These are phyloP conservation scores for Colletotrichum phormii DNA, from an alignment of 2,329 filamentous ascomycete genomes.

Conservation along the genomic window DNA sequence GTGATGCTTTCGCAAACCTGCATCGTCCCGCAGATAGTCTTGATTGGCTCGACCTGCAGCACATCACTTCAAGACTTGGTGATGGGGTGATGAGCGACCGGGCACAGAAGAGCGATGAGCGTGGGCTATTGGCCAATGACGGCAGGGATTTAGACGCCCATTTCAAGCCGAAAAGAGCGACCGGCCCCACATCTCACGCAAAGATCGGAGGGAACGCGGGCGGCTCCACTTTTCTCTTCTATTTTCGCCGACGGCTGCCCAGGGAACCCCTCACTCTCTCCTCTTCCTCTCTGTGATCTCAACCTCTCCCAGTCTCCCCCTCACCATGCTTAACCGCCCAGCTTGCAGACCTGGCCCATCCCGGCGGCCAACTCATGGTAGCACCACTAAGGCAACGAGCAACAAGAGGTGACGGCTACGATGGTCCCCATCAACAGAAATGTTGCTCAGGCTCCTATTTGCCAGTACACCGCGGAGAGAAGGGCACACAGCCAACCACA, in stretches of 20 bases:
- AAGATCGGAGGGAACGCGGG: not conserved
- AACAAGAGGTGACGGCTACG: constrained; percentile 12
- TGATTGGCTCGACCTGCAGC: constrained; percentile 31
- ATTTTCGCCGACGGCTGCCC: constrained; percentile 24
- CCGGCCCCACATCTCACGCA: constrained; percentile 12
- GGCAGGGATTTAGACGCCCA: constrained; percentile 36
- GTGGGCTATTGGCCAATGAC: constrained; percentile 25
- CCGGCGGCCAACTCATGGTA: constrained; percentile 29
- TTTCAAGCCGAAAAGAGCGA: constrained; percentile 10
- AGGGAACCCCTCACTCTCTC: constrained; percentile 25
- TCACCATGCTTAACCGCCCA: constrained; percentile 38
- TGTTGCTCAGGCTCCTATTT: constrained; percentile 26
- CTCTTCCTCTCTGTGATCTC: too few species aligned
- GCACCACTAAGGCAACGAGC: constrained; percentile 26
- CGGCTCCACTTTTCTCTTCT: constrained; percentile 21
- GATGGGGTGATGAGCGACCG: constrained; percentile 37
- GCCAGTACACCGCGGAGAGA: constrained; percentile 19
- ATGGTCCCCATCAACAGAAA: not conserved
- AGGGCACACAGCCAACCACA: not conserved
- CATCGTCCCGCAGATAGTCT: not conserved
- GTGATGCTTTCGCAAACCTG: constrained; percentile 33
- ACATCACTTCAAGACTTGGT: constrained; percentile 24
- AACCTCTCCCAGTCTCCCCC: not conserved
- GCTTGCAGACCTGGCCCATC: constrained; percentile 35
- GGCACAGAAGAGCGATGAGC: constrained; percentile 17